A percentile compares a stretch with the other conserved stretches of the same genome.
phyloP scores from a whole-genome alignment of 331 rosid genomes.

The Rosa hybrid region DNA sequence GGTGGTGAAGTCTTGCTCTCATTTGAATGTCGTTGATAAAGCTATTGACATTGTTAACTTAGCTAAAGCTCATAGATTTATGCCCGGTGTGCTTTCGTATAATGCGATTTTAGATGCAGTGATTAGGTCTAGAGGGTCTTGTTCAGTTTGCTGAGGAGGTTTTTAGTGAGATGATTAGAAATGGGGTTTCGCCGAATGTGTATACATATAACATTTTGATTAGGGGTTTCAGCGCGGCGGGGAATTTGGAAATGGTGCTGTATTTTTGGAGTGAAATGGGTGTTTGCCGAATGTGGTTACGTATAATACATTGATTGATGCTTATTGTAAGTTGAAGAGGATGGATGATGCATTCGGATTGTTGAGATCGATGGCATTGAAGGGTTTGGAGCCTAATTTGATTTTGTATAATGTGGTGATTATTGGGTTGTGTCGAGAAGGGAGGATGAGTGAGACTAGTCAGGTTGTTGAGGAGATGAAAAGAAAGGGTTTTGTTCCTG shows the following conservation, averaged over 20 bases:
- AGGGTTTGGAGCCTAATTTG: not conserved
- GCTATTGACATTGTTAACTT: slow-evolving; percentile 53
- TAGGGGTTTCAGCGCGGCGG: slow-evolving; percentile 57
- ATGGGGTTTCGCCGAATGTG: slow-evolving; percentile 70
- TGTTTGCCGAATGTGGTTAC: too few species aligned
- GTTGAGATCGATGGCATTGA: slow-evolving; percentile 49
- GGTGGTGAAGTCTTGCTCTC: slow-evolving; percentile 67
- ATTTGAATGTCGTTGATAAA: slow-evolving; percentile 38
- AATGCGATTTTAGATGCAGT: slow-evolving; percentile 62
- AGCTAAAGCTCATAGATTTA: slow-evolving; percentile 60
- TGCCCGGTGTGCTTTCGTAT: slow-evolving; percentile 69
- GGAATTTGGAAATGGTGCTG: slow-evolving; percentile 55
- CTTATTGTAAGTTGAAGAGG: slow-evolving; percentile 49
- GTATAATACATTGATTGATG: slow-evolving; percentile 38
- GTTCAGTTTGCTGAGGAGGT: slow-evolving; percentile 41
- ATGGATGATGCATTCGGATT: slow-evolving; percentile 55
- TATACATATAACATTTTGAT: slow-evolving; percentile 77
- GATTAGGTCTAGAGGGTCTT: slow-evolving; percentile 35
- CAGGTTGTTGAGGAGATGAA: slow-evolving; percentile 61
- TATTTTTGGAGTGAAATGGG: not conserved
- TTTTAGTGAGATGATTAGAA: slow-evolving; percentile 53
- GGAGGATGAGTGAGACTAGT: too few species aligned
- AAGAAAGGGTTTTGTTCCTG: slow-evolving; percentile 55
- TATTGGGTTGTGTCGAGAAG: too few species aligned
- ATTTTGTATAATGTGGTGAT: too few species aligned